Conservation (phyloP, 2,329 filamentous ascomycete genomes). For the Curvularia verruculosa region DNA sequence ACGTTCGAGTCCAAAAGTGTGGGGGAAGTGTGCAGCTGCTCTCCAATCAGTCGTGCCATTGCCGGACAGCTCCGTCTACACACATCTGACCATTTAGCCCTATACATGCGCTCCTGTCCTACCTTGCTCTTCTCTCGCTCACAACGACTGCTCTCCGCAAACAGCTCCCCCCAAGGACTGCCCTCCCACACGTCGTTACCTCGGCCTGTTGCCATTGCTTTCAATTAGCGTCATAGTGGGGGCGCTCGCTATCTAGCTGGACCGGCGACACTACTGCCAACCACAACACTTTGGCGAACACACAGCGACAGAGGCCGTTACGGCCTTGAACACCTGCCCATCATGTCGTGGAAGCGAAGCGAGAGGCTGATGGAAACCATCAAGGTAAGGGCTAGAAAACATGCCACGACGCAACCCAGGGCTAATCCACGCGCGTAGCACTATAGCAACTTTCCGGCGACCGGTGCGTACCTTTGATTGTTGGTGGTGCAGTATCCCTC, state of each 20-base stretch:
- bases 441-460: slow-evolving; percentile 96
- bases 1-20: slow-evolving; percentile 43
- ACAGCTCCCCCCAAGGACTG: slow-evolving; percentile 5
- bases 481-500: slow-evolving; percentile 10
- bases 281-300: slow-evolving; percentile 40
- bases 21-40: slow-evolving; percentile 28
- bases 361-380: slow-evolving; percentile 95
- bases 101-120: slow-evolving; percentile 3
- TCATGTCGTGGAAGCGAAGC: slow-evolving; percentile 93
- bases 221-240: slow-evolving; percentile 45
- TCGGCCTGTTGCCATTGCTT: slow-evolving; percentile 33
- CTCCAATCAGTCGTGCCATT: slow-evolving; percentile 28
- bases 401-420: slow-evolving; percentile 7
- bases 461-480: slow-evolving; percentile 86
- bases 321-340: slow-evolving; percentile 50
- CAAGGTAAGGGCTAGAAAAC: slow-evolving; percentile 57
- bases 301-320: slow-evolving; percentile 38
- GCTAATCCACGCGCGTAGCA: slow-evolving; percentile 58
- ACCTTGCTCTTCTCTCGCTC: neutral
- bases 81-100: slow-evolving; percentile 9
- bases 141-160: slow-evolving; percentile 1
- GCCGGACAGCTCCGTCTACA: slow-evolving; percentile 17
- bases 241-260: slow-evolving; percentile 27
- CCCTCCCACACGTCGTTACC: slow-evolving; percentile 25
- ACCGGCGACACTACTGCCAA: slow-evolving; percentile 15